Base-by-base conservation (phyloP, 2,329 filamentous ascomycete genomes). In the Aspergillus neotritici region DNA sequence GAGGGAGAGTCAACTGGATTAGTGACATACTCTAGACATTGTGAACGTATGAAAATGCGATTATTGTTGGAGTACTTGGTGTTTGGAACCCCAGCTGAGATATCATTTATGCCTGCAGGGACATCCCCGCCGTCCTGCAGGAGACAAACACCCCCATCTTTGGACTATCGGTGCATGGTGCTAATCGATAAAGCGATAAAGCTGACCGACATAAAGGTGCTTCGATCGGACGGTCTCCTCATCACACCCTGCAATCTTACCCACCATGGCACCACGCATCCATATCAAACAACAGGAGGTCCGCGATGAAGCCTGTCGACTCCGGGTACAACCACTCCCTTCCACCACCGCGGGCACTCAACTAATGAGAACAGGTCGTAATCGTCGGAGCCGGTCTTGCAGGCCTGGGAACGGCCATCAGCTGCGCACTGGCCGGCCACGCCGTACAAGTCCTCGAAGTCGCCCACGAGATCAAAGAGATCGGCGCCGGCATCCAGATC, bases 301-400 rank as follows among this genome's bases (percentile, higher is more conserved):
- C 58, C 76, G 14, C 70, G 70, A 25, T 11, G 74, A 78, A 49
- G 64, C 66, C 3, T 66, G 71, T 16, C 68, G 70, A 4, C 61
- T 78, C 1, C 62, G 78, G 3, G 66, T 70, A 9, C 61, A 13
- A 33, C 3, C 25, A 28, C 31, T 8, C 25, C 30, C 4, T 29
- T 12, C 16, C 15, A n/a, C 8, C 16, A 17, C 28, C 13, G 12
- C 13, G 5, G 39, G 14, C 15, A 16, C 34, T 9, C 10, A 1
- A 15, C 17, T 41, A 29, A 37, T 9, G 25, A 34, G 4, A 31
- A 13, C 15, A 54, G 51, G 49, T 52, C n/a, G 13, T 72, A 30
- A 72, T 73, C 1, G 43, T 60, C 8, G 58, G 58, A 2, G 57
- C 58, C 8, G 58, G 55, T 0, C 53, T 62, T 3, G 58, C 57